Evolutionary conservation across 2,329 filamentous ascomycete species (phyloP), one percentile per base, ranked within the genome.

Genomic region (Parasarocladium wereldwijsianum): DNA sequence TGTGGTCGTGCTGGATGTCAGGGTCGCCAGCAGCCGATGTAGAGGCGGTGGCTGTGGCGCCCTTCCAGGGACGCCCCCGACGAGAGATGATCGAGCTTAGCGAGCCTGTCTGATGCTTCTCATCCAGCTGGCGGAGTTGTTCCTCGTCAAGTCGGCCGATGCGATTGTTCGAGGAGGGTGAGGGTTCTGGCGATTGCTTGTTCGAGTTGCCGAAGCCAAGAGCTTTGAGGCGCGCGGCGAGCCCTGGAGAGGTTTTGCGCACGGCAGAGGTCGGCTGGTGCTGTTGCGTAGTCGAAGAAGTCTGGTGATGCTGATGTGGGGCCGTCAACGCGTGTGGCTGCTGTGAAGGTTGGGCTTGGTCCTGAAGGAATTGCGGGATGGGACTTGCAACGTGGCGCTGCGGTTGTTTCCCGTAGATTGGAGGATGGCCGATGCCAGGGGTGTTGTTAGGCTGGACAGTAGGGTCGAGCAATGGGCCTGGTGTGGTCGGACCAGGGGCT

Each of bases 41-140:
- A 16, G 24, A 24, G 8, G 28, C 27, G 33, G 41, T 44, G 40
- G 45, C 42, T 47, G 69, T 66, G 47, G 68, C 64, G 49, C 71
- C 74, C 58, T 70, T 80, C 78, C 78, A 84, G 42, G 76, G 68
- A 45, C 73, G 71, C 47, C 77, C 77, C 44, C 75, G 66, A 46
- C 75, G 66, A 50, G 75, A 63, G 43, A 81, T 58, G 40, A 58
- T 39, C 59, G 58, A 38, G 46, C 46, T 39, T 47, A 47, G 38
- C 15, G 66, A 69, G 45, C 61, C 60, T 35, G 70, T 65, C 40
- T 66, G 65, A 47, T 80, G 74, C 35, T 70, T 68, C 40, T 70
- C 60, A 55, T 85, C 77, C 43, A 84, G 66, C 44, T 73, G 64
- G 40, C 71, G 67, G 34, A 84, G 62, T 43, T 82, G 76, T 39